Percentiles rank a stretch among this genome's conserved stretches.
These are phyloP conservation scores for Boletellus deceptivus DNA, from an alignment of 1,284 basidiomycete genomes.

Conservation along the genomic window DNA sequence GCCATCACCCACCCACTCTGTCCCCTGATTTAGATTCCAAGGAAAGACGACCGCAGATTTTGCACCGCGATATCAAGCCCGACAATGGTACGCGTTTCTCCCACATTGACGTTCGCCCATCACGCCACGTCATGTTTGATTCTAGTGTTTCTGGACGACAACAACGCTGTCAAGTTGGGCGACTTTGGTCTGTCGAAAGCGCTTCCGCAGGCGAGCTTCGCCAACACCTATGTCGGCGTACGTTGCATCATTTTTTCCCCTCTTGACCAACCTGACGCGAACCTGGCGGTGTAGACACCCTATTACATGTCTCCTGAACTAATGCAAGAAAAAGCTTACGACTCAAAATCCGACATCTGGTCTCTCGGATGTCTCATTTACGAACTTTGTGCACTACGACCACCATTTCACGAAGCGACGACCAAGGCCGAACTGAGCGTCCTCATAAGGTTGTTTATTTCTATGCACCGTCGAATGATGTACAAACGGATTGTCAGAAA, in stretches of 20 bases:
- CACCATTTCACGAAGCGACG: constrained; percentile 88
- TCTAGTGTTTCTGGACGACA: constrained; percentile 80
- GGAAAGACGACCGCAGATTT: constrained; percentile 69
- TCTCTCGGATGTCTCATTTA: constrained; percentile 95
- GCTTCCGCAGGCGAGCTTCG: constrained; percentile 82
- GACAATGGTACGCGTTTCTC: constrained; percentile 75
- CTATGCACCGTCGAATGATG: neutral
- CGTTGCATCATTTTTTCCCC: constrained; percentile 30
- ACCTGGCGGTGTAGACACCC: constrained; percentile 64
- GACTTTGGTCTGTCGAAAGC: constrained; percentile 97
- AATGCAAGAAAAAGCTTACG: constrained; percentile 94
- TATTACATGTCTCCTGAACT: constrained; percentile 99
- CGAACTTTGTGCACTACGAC: constrained; percentile 90
- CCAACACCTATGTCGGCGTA: constrained; percentile 95
- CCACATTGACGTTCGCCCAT: too few species aligned
- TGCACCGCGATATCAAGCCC: constrained; percentile 95
- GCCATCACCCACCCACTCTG: constrained; percentile 75
- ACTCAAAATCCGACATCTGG: constrained; percentile 98
- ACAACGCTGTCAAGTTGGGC: constrained; percentile 84
- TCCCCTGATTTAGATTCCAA: constrained; percentile 42
- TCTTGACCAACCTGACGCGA: neutral
- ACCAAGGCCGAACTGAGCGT: constrained; percentile 83
- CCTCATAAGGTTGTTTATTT: constrained; percentile 61
- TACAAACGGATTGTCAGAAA: constrained; percentile 45
- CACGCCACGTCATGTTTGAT: neutral